Base-by-base conservation (phyloP, 2,329 filamentous ascomycete species). In the Neopestalotiopsis clavispora region DNA sequence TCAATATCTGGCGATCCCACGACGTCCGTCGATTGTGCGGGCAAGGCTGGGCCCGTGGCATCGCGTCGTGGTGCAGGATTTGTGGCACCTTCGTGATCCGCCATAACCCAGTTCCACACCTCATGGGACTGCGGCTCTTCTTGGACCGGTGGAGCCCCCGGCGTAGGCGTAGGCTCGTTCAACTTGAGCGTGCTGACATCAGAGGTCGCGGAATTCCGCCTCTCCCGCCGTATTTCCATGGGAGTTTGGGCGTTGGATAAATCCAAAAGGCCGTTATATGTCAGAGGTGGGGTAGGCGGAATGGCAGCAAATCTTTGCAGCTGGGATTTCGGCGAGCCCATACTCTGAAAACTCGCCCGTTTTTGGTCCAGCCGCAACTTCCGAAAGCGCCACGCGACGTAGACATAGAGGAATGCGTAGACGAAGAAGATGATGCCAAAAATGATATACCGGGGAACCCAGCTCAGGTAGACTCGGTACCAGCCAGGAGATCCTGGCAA, bases 381-480 rank as follows among this genome's bases (percentile, higher is more conserved):
- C 3, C 76, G 77, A 75, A 85, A 82, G 42, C 82, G 76, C 12
- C 80, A 78, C 23, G 82, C 80, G 7, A 94, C 89, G 71, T 93
- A 92, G 12, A 88, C 75, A 76, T 94, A 94, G n/a, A 94, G 90
- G 6, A 87, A 87, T 30, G 87, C 81, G 63, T 94, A 93, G 2
- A 92, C 87, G 34, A 84, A 78, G 42, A 93, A 80, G 71, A 95
- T 91, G 32, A 86, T 81, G 9, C 86, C 75, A 72, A 92, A 88
- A 65, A 94, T 90, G 45, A 92, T 72, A 71, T 94, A 94, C 64
- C 92, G 86, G 45, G 92, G 93, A 7, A 92, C 85, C 92, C 93
- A 95, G 68, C 87, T 87, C 2, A 95, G 82, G 0, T 87, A 89
- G 17, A 91, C 81, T 58, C 90, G 85, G 71, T 91, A 91, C 93